Evolutionary conservation across 768 basidiomycete species (phyloP), one percentile per base, ranked within the genome.

Genomic region (Leccinum boreale): DNA sequence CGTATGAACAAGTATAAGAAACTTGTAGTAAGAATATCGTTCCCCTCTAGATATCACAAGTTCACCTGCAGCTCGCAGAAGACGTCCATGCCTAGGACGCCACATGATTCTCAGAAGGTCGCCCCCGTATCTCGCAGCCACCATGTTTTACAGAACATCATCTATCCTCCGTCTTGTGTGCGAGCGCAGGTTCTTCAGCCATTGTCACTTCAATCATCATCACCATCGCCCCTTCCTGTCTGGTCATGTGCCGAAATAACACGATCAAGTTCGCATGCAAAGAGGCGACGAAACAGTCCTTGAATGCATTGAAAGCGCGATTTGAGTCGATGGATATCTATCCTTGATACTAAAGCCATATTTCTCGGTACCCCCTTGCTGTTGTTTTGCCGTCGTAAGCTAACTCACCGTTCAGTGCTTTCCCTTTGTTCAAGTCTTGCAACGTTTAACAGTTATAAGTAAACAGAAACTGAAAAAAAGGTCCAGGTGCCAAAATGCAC

Each of bases 211-310:
- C 50, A 33, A 4, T 19, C n/a, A 49, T 58, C 42, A 8, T 12
- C 35, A 21, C 7, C 14, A 4, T 33, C 31, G 9, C 5, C 8
- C 2, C 50, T 29, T 49, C 52, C 53, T 3, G 21, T 57, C 12
- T 68, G 64, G 62, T 58, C 64, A 29, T 67, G 66, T 55, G 62
- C 58, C 12, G 58, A 61, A 49, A 68, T 66, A 56, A 58, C 67
- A 2, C 58, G 56, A 51, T 58, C 59, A 8, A 28, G 28, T 26
- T 47, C 39, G 9, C 58, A 65, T 51, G 35, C 2, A 17, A 51
- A 51, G 59, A 56, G 44, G 58, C 62, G 53, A 56, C 50, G n/a
- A 60, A 53, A 36, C 36, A 26, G 9, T 57, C 61, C 3, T 57
- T 42, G 57, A 65, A 26, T 29, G 54, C 28, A 28, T 45, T 61